Percentiles rank a stretch among this genome's conserved stretches.
These are phyloP conservation scores for Gnetum montanum DNA, from an alignment of 75 land plant species.

Conservation along the genomic window DNA sequence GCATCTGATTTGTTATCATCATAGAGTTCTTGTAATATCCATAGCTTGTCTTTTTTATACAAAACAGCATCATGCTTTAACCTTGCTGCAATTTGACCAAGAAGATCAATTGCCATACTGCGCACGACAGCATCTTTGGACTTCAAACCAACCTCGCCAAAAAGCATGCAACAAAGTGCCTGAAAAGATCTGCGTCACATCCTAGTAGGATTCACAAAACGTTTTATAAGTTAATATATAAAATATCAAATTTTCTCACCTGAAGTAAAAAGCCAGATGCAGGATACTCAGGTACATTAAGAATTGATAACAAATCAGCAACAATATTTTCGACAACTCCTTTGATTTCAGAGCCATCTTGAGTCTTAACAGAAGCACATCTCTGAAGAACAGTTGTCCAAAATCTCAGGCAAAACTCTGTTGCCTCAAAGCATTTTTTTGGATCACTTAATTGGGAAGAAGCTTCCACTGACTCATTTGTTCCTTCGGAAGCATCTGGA, in stretches of 20 bases:
- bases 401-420: conserved; percentile 61
- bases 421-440: conserved; percentile 56
- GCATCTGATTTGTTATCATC: conserved; percentile 12
- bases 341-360: conserved; percentile 85
- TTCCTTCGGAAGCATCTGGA: conserved; percentile 26
- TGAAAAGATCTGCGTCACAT: conserved; percentile 17
- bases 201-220: no score
- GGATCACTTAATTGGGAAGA: conserved; percentile 27
- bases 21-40: conserved; percentile 62
- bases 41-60: conserved; percentile 53
- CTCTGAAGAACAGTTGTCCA: conserved; percentile 91
- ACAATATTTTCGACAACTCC: conserved; percentile 77
- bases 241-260: conserved; percentile 25
- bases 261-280: conserved; percentile 80
- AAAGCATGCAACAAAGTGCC: conserved; percentile 92
- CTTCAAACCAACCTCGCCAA: conserved; percentile 80
- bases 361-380: conserved; percentile 60
- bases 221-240: not conserved
- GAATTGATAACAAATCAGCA: conserved; percentile 66
- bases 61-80: conserved; percentile 73
- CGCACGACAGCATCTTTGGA: conserved; percentile 80
- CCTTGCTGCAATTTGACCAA: conserved; percentile 92
- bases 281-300: conserved; percentile 96
- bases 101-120: conserved; percentile 82
- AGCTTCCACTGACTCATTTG: conserved; percentile 19